phyloP scores from a whole-genome alignment of 768 basidiomycete genomes.

The Kondoa subrosea region DNA sequence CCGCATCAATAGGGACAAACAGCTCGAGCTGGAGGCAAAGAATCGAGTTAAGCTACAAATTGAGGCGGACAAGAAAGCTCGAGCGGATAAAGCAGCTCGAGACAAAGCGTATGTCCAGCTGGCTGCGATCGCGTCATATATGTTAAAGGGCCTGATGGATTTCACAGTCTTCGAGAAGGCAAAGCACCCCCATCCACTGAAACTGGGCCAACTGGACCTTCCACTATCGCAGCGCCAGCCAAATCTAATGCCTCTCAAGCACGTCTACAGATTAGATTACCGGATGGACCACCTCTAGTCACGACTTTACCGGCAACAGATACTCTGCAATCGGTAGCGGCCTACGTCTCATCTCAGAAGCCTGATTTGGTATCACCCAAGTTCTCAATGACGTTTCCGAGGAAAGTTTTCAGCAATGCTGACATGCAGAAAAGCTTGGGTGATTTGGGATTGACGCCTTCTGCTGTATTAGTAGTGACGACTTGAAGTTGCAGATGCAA shows the following conservation, averaged over 20 bases:
- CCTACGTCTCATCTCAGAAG: conserved; percentile 16
- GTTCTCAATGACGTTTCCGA: conserved; percentile 15
- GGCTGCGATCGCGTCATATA: not conserved
- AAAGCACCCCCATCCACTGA: conserved; percentile 43
- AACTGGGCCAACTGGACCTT: conserved; percentile 13
- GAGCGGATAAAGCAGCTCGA: conserved; percentile 69
- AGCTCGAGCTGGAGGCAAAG: conserved; percentile 67
- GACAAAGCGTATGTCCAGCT: conserved; percentile 52
- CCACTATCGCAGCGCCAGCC: conserved; percentile 33
- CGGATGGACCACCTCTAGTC: conserved; percentile 64
- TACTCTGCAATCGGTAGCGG: conserved; percentile 19
- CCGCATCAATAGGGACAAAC: conserved; percentile 48
- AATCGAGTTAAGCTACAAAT: conserved; percentile 85
- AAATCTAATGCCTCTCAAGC: conserved; percentile 24
- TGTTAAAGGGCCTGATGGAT: not conserved
- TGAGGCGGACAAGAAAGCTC: conserved; percentile 74
- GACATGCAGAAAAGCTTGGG: conserved; percentile 18
- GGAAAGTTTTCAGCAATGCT: conserved; percentile 9
- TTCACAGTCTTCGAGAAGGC: conserved; percentile 2
- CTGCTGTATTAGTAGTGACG: conserved; percentile 17
- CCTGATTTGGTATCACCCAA: conserved; percentile 8
- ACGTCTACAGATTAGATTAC: conserved; percentile 71
- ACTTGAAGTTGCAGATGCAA: conserved; percentile 5
- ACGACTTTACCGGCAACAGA: conserved; percentile 31
- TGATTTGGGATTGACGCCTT: conserved; percentile 18